phyloP scores from a whole-genome alignment of 176 grass and related monocot species.

The Carex scoparia region DNA sequence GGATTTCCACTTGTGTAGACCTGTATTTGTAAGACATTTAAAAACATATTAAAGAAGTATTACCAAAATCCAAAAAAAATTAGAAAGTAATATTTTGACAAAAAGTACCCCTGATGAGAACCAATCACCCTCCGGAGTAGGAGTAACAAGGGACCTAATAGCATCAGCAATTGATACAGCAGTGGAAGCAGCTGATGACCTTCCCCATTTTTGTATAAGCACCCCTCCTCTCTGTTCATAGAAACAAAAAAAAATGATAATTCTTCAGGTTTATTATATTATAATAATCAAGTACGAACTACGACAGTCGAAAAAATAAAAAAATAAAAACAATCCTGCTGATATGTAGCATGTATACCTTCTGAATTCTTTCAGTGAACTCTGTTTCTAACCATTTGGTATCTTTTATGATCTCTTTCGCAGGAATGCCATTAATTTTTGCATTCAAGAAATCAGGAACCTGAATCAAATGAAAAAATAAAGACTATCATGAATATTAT shows the following conservation, averaged over 20 bases:
- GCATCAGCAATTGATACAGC: constrained; percentile 89
- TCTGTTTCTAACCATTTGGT: constrained; percentile 86
- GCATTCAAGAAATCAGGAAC: constrained; percentile 99
- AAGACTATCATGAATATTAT: constrained; percentile 3
- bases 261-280: neutral
- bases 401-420: constrained; percentile 76
- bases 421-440: constrained; percentile 71
- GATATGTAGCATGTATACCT: constrained; percentile 37
- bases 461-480: constrained; percentile 36
- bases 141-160: constrained; percentile 81
- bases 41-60: constrained; percentile 7
- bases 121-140: constrained; percentile 86
- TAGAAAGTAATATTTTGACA: neutral
- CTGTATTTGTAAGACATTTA: constrained; percentile 31
- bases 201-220: constrained; percentile 95
- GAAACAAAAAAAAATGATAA: constrained; percentile 21
- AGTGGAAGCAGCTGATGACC: constrained; percentile 95
- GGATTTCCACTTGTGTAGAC: constrained; percentile 84
- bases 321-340: neutral
- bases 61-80: neutral
- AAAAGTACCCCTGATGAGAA: constrained; percentile 86
- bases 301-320: neutral
- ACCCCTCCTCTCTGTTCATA: constrained; percentile 71
- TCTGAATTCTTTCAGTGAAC: constrained; percentile 78
- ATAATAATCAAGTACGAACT: neutral